Evolutionary conservation across 1,284 basidiomycete species (phyloP), one percentile per base, ranked within the genome.

Genomic region (Cryptococcus maquisensis): DNA sequence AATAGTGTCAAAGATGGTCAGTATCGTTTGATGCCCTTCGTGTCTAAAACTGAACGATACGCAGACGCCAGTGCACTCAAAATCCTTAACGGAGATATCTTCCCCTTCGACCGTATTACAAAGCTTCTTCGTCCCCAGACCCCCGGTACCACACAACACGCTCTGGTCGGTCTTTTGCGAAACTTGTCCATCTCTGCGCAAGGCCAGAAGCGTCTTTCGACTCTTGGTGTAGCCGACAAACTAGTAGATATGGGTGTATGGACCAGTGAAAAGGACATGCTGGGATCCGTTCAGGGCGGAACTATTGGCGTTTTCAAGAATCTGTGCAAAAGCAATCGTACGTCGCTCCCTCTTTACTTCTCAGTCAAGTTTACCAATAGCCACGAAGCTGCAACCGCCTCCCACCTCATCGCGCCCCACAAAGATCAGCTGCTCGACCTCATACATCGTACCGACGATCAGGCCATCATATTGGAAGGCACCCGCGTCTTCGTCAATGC

Each of bases 231-330:
- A 28, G 77, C 93, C 20, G 80, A 82, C 45, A 75, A 78, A 20
- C 79, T 93, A 20, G 77, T 82, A 8, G 73, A 76, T n/a, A 86
- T 86, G 57, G 83, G 84, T 2, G 78, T 90, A 9, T 92, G 87
- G 84, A 81, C 81, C 26, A 81, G 84, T 49, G 81, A 82, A 56
- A 77, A 81, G 7, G 90, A 94, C 69, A 83, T 91, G 78, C 83
- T 87, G 12, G 87, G 89, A 52, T 82, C 88, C 12, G 84, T 98
- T 0, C 95, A 98, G 74, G 81, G 92, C 24, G 86, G 85, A 46
- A 89, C 90, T 0, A 87, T 97, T 42, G 90, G 90, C 0, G 81
- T 93, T 16, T 82, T 88, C 28, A 97, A 97, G 76, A 88, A 96
- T 68, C 80, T 98, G 53, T 91, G 88, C 69, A 84, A 83, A 56